A percentile compares a stretch with the other conserved stretches of the same genome.
phyloP scores from a whole-genome alignment of 2,329 filamentous ascomycete species.

The Paradendryphiella salina region DNA sequence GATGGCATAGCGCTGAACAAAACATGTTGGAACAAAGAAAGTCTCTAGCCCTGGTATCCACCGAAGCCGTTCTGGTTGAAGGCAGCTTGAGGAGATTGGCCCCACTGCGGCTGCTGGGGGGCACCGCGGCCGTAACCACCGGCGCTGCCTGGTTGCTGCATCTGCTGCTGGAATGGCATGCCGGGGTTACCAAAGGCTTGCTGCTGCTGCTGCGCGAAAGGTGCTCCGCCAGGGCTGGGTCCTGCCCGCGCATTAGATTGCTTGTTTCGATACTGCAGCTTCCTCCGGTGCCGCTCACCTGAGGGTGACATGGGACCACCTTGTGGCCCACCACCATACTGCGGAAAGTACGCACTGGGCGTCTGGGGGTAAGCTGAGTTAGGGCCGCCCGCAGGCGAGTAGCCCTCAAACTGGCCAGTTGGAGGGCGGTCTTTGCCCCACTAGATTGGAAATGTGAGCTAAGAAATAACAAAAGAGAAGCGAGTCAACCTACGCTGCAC shows the following conservation, averaged over 20 bases:
- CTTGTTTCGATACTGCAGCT: constrained; percentile 43
- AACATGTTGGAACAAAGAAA: constrained; percentile 23
- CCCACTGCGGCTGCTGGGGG: constrained; percentile 58
- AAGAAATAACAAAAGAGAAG: constrained; percentile 24
- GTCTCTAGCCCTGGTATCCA: constrained; percentile 61
- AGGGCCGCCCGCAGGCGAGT: constrained; percentile 74
- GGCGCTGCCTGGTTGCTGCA: constrained; percentile 63
- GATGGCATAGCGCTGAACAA: constrained; percentile 36
- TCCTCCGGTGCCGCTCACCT: constrained; percentile 50
- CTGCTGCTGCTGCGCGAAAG: constrained; percentile 57
- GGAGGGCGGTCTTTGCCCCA: constrained; percentile 99
- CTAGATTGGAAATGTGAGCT: constrained; percentile 56
- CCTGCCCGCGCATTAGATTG: constrained; percentile 51
- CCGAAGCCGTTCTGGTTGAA: constrained; percentile 61
- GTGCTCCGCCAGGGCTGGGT: constrained; percentile 64
- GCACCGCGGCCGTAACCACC: constrained; percentile 82
- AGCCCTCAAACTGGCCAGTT: constrained; percentile 78
- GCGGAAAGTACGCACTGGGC: constrained; percentile 83
- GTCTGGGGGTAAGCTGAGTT: constrained; percentile 76
- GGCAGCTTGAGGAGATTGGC: constrained; percentile 53
- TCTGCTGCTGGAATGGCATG: constrained; percentile 52
- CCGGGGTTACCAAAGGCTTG: constrained; percentile 66
- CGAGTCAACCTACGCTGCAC: constrained; percentile 80
- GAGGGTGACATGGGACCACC: constrained; percentile 61
- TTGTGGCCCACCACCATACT: constrained; percentile 74